These are phyloP conservation scores for Austroboletus festivus DNA, from an alignment of 768 basidiomycete species.

Conservation along the genomic window DNA sequence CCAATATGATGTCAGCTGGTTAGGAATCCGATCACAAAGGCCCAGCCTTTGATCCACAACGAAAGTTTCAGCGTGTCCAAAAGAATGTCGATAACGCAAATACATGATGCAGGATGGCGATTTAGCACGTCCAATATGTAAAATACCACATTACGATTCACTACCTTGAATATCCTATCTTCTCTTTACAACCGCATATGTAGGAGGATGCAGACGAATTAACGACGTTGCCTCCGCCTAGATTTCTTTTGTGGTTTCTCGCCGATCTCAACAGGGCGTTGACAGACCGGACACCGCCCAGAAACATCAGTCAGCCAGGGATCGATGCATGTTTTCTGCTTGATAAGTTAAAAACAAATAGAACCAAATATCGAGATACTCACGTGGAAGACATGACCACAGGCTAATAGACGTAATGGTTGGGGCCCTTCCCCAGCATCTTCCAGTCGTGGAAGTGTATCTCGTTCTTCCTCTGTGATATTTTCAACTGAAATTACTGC, in stretches of 20 bases:
- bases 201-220: slow-evolving; percentile 6
- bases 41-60: no score
- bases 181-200: slow-evolving; percentile 8
- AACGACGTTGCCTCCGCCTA: slow-evolving; percentile 22
- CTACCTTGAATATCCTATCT: slow-evolving; percentile 29
- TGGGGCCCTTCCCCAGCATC: slow-evolving; percentile 78
- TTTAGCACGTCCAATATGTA: slow-evolving; percentile 30
- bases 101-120: slow-evolving; percentile 18
- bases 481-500: slow-evolving; percentile 33
- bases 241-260: slow-evolving; percentile 35
- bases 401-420: slow-evolving; percentile 70
- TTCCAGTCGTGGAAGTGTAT: slow-evolving; percentile 48
- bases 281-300: slow-evolving; percentile 86
- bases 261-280: slow-evolving; percentile 61
- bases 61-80: slow-evolving; percentile 16
- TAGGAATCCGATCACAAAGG: no score
- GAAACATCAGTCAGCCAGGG: slow-evolving; percentile 86
- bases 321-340: slow-evolving; percentile 82
- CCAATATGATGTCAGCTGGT: no score
- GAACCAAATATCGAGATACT: slow-evolving; percentile 27
- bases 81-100: slow-evolving; percentile 25
- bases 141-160: slow-evolving; percentile 30
- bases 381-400: slow-evolving; percentile 91
- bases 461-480: slow-evolving; percentile 39
- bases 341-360: slow-evolving; percentile 1